phyloP scores from a whole-genome alignment of 1,284 basidiomycete species.

The Bjerkandera adusta region DNA sequence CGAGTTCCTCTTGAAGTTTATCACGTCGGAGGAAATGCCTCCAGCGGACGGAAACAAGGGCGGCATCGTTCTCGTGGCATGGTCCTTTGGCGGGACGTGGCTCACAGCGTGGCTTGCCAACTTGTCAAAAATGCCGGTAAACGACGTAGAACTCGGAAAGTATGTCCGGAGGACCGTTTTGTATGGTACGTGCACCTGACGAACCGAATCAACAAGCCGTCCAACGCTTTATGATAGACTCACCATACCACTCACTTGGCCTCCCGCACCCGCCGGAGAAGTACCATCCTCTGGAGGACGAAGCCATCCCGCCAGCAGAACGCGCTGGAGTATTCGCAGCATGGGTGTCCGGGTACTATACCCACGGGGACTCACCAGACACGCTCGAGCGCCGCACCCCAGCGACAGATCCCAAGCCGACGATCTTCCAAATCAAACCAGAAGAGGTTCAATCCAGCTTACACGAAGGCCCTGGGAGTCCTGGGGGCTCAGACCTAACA shows the following conservation, averaged over 20 bases:
- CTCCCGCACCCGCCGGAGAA: slow-evolving; percentile 20
- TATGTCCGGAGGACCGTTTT: slow-evolving; percentile 12
- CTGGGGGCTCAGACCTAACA: slow-evolving; percentile 20
- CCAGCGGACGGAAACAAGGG: slow-evolving; percentile 4
- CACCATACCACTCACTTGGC: slow-evolving; percentile 20
- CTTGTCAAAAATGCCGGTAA: slow-evolving; percentile 10
- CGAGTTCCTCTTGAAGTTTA: slow-evolving; percentile 15
- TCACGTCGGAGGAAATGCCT: slow-evolving; percentile 13
- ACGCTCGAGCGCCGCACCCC: slow-evolving; percentile 16
- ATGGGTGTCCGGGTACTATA: slow-evolving; percentile 29
- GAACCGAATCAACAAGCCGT: neutral
- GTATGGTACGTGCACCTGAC: neutral
- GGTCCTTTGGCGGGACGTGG: slow-evolving; percentile 22
- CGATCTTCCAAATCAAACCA: slow-evolving; percentile 14
- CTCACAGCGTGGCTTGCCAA: slow-evolving; percentile 20
- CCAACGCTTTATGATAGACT: neutral
- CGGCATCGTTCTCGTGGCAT: slow-evolving; percentile 16
- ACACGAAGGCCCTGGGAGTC: slow-evolving; percentile 14
- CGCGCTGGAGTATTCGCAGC: slow-evolving; percentile 16
- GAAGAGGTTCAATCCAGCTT: slow-evolving; percentile 15
- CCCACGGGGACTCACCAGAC: slow-evolving; percentile 18
- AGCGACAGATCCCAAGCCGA: slow-evolving; percentile 14
- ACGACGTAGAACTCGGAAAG: neutral
- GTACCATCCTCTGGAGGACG: slow-evolving; percentile 24
- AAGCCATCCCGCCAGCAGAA: slow-evolving; percentile 18